Percentiles rank a stretch among this genome's conserved stretches.
These are phyloP conservation scores for Senna tora DNA, from an alignment of 306 rosid species.

Conservation along the genomic window DNA sequence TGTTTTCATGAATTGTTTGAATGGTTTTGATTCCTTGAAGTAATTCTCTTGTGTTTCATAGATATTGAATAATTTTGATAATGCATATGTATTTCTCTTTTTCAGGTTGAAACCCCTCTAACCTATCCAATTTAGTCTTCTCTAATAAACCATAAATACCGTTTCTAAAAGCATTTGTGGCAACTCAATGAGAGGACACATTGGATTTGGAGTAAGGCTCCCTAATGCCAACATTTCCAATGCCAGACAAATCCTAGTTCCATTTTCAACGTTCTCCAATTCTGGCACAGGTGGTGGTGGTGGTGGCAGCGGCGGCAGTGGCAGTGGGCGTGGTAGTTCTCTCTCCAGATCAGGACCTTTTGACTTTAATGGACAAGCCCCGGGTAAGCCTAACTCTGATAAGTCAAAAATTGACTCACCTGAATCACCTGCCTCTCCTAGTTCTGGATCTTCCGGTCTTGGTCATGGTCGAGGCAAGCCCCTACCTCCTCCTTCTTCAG, in stretches of 20 bases:
- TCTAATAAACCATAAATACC: neutral
- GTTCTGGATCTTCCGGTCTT: constrained; percentile 51
- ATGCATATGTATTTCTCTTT: constrained; percentile 4
- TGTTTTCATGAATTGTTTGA: neutral
- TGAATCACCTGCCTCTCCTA: constrained; percentile 44
- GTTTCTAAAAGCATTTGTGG: constrained; percentile 7
- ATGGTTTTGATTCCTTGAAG: neutral
- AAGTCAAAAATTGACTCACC: constrained; percentile 43
- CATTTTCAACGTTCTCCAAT: constrained; percentile 65
- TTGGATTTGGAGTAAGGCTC: constrained; percentile 64
- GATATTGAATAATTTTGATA: constrained; percentile 7
- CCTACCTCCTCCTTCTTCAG: constrained; percentile 45
- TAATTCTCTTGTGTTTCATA: neutral
- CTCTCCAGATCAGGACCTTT: constrained; percentile 28
- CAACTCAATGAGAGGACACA: constrained; percentile 63
- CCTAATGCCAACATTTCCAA: constrained; percentile 45
- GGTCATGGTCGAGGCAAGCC: constrained; percentile 81
- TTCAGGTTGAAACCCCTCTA: constrained; percentile 38
- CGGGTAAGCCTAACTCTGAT: constrained; percentile 41
- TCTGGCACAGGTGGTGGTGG: constrained; percentile 51
- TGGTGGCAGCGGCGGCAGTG: constrained; percentile 48
- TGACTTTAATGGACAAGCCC: constrained; percentile 43
- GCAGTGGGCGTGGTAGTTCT: constrained; percentile 52
- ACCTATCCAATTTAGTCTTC: neutral
- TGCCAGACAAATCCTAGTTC: constrained; percentile 54